Evolutionary conservation across 441 rosid genomes (phyloP).

Genomic region (Adansonia madagascariensis): DNA sequence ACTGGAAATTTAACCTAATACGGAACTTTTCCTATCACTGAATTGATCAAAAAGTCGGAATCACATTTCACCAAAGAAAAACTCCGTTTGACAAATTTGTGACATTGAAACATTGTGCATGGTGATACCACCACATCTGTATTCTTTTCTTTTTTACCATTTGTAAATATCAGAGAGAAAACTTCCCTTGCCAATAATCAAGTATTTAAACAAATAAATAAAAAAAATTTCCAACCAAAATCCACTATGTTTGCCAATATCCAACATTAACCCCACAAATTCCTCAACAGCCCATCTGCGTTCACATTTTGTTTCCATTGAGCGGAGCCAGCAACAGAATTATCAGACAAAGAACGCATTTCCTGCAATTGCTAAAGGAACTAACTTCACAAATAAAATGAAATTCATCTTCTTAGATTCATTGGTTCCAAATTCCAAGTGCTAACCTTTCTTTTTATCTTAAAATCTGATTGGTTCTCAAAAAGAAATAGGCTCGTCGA

Average conservation of each 20-base stretch:
- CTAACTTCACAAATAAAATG: neutral
- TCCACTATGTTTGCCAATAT: neutral
- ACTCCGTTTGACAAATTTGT: constrained; percentile 15
- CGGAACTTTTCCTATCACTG: neutral
- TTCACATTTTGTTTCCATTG: neutral
- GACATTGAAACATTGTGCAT: neutral
- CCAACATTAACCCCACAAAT: constrained; percentile 12
- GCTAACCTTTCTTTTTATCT: neutral
- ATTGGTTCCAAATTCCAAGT: constrained; percentile 7
- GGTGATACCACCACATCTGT: neutral
- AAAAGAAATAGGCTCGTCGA: neutral
- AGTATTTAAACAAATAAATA: neutral
- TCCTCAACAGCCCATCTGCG: neutral
- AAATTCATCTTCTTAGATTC: neutral
- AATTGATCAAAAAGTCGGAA: neutral
- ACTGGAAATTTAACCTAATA: constrained; percentile 1
- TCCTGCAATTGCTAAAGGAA: neutral
- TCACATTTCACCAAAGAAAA: constrained; percentile 3
- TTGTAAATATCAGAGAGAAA: neutral
- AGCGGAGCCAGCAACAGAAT: neutral
- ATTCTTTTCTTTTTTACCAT: neutral
- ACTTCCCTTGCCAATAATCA: neutral
- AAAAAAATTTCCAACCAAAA: neutral
- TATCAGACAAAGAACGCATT: neutral
- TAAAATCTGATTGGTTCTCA: neutral